These are phyloP conservation scores for Elsinoe fawcettii DNA, from an alignment of 2,329 filamentous ascomycete species.

Conservation along the genomic window DNA sequence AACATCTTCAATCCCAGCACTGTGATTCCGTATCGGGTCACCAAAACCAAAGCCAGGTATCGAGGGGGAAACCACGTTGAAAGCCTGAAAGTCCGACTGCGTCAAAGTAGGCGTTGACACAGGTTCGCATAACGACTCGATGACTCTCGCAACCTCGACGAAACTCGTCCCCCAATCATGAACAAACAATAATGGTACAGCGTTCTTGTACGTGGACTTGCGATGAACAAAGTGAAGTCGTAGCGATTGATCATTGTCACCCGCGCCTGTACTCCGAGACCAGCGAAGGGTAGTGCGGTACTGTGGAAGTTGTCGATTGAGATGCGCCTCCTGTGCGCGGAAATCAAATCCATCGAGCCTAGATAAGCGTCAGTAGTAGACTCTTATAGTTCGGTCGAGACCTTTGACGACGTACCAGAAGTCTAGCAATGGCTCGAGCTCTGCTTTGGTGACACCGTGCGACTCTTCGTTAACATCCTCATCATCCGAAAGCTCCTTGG, in stretches of 20 bases:
- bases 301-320: slow-evolving; percentile 56
- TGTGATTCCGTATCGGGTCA: slow-evolving; percentile 48
- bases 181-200: slow-evolving; percentile 56
- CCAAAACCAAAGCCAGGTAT: slow-evolving; percentile 62
- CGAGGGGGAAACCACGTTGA: slow-evolving; percentile 59
- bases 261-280: neutral
- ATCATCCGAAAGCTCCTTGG: slow-evolving; percentile 35
- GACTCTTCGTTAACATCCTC: slow-evolving; percentile 21
- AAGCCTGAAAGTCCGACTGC: slow-evolving; percentile 40
- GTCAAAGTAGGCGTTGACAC: slow-evolving; percentile 32
- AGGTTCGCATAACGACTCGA: slow-evolving; percentile 49
- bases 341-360: slow-evolving; percentile 62
- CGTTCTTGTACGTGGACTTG: slow-evolving; percentile 45
- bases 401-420: slow-evolving; percentile 42
- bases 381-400: neutral
- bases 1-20: slow-evolving; percentile 45
- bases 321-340: slow-evolving; percentile 49
- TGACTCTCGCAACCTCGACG: slow-evolving; percentile 50
- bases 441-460: slow-evolving; percentile 48
- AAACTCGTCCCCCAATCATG: slow-evolving; percentile 61
- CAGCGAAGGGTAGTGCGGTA: slow-evolving; percentile 49
- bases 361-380: neutral
- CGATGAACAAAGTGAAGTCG: slow-evolving; percentile 57
- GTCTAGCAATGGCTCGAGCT: slow-evolving; percentile 54
- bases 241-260: neutral